Base-by-base conservation (phyloP, 768 basidiomycete species). In the Rhizopogon sp. region DNA sequence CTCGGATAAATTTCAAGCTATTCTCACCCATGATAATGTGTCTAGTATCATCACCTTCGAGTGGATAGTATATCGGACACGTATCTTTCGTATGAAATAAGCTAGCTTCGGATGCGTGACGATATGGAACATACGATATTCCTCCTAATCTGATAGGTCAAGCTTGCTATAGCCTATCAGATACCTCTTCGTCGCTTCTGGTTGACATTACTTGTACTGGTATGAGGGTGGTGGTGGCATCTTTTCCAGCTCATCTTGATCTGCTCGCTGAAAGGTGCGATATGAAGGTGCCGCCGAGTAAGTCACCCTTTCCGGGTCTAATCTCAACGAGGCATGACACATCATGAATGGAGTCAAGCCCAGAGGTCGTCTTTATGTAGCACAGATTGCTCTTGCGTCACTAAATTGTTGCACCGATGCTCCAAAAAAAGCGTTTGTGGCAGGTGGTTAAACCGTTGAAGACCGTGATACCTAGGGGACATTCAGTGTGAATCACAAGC, bases 31-130 rank as follows among this genome's bases (percentile, higher is more conserved):
- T 90, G 60, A 98, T 92, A 43, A 96, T 93, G 37, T 85, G 78
- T 35, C 83, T 78, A 65, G 97, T 91, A 96, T 90, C 93, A 97
- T 96, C 22, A 95, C 67, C 74, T 93, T 93, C 25, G 82, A 84
- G 67, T 93, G 90, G 56, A 93, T 92, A 62, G 22, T 93, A 31
- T 9, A 31, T 31, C 87, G 17, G 86, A 84, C 17, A 90, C 82
- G 70, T 90, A 92, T 52, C 88, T 88, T 58, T 28, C 10, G 42
- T 53, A 49, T 44, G n/a, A 45, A 50, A 52, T 42, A 31, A 54
- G 55, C 55, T 55, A 54, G 55, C 55, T 55, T 5, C 9, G 16
- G 22, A 14, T 16, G 35, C 11, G 35, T 13, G 13, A 14, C 5
- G 14, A 39, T 39, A 11, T 40, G 51, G 62, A 17, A 85, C 88